Evolutionary conservation across 768 basidiomycete species (phyloP).

Genomic region (Panaeolus cyanescens): DNA sequence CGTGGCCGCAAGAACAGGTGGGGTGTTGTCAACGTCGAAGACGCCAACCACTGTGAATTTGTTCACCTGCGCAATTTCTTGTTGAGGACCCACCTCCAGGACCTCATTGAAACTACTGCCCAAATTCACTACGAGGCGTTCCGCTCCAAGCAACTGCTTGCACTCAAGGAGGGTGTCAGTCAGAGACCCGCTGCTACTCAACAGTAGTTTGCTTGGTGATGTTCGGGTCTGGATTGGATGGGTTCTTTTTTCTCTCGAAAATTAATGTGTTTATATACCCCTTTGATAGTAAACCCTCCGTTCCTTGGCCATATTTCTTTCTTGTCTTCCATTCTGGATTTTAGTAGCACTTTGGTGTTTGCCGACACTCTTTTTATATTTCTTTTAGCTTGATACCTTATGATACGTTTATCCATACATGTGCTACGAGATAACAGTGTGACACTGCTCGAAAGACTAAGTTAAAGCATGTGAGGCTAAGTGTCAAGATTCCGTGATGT

Average conservation of each 20-base stretch:
- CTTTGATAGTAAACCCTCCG: constrained; percentile 17
- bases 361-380: constrained; percentile 17
- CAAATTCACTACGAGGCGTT: constrained; percentile 99
- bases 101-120: constrained; percentile 98
- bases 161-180: constrained; percentile 93
- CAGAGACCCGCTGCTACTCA: constrained; percentile 53
- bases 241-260: constrained; percentile 12
- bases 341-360: constrained; percentile 19
- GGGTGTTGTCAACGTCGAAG: constrained; percentile 98
- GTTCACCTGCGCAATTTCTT: constrained; percentile 97
- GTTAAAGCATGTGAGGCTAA: neutral
- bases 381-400: constrained; percentile 16
- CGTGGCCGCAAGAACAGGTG: constrained; percentile 97
- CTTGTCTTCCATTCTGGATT: constrained; percentile 22
- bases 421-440: neutral
- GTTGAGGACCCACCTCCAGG: constrained; percentile 95
- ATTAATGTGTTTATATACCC: constrained; percentile 19
- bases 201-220: constrained; percentile 22
- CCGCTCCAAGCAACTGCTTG: constrained; percentile 96
- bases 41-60: constrained; percentile 97
- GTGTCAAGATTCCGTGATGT: too few species aligned
- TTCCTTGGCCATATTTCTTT: constrained; percentile 22
- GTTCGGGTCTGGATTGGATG: neutral
- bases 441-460: neutral
- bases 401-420: neutral